Evolutionary conservation across 139 green algal species (phyloP).

Genomic region (Chlorella sp.): DNA sequence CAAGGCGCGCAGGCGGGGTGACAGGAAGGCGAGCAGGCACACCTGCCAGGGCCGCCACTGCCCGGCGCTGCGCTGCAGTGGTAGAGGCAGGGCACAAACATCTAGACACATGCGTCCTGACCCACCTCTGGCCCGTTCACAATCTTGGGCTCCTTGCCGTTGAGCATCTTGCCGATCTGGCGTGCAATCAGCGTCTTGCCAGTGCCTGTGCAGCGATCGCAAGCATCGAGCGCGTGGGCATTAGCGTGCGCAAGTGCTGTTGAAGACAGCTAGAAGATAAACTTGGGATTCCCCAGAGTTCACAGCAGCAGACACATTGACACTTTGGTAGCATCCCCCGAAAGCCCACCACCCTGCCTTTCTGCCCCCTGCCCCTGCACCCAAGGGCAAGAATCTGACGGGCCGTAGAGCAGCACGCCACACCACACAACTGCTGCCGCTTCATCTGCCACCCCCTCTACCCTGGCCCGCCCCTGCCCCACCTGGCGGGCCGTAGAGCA

Average conservation of each 20-base stretch:
- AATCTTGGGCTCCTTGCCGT: conserved; percentile 97
- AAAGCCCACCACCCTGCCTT: neutral
- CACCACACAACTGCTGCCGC: neutral
- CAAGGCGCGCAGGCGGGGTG: no score
- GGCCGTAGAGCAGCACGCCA: neutral
- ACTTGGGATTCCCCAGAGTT: no score
- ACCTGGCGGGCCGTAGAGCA: conserved; percentile 79
- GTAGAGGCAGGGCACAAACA: neutral
- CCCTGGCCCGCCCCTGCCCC: neutral
- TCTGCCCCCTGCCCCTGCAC: neutral
- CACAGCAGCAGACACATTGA: neutral
- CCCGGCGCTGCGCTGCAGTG: neutral
- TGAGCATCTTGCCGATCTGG: conserved; percentile 99
- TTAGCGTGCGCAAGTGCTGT: neutral
- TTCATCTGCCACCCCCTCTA: neutral
- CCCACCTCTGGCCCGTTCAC: conserved; percentile 77
- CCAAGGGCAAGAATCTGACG: neutral
- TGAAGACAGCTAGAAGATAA: no score
- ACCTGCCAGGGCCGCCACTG: neutral
- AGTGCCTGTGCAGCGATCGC: conserved; percentile 66
- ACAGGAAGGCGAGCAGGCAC: no score
- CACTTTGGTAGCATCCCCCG: neutral
- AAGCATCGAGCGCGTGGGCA: neutral
- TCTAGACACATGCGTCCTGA: neutral
- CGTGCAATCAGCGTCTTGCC: conserved; percentile 99